A percentile compares a stretch with the other conserved stretches of the same genome.
Conservation (phyloP, 495 filamentous ascomycete species). For the Parathielavia appendiculata region DNA sequence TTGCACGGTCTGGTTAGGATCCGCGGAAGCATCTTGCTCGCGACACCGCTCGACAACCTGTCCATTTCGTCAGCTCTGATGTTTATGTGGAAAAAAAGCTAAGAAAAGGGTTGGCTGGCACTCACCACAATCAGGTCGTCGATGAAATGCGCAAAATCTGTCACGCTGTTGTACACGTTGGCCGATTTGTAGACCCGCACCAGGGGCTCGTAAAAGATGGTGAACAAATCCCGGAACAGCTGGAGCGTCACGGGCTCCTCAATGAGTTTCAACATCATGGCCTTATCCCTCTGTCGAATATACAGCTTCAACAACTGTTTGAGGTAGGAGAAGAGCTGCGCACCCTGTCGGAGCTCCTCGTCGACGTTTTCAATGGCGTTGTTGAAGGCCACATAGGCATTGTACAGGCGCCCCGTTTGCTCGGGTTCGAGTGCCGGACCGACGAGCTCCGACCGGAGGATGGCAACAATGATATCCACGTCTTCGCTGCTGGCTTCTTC, state of each 20-base stretch:
- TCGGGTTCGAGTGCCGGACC: constrained; percentile 60
- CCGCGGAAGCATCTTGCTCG: constrained; percentile 83
- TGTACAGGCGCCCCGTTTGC: constrained; percentile 80
- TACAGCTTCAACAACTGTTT: constrained; percentile 94
- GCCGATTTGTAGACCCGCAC: constrained; percentile 97
- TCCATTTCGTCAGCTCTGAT: constrained; percentile 8
- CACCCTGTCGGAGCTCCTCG: constrained; percentile 79
- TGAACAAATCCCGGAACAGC: constrained; percentile 92
- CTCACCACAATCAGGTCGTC: constrained; percentile 75
- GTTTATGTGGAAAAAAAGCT: too few relatives aligned
- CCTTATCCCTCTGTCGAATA: constrained; percentile 87
- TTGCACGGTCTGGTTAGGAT: constrained; percentile 98
- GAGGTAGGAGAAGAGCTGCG: constrained; percentile 84
- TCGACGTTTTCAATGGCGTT: constrained; percentile 88
- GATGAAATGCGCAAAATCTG: constrained; percentile 87
- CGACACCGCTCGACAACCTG: constrained; percentile 81
- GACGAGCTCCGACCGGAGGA: constrained; percentile 70
- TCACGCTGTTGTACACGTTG: constrained; percentile 94
- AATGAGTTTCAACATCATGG: constrained; percentile 93
- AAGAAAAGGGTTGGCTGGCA: neutral
- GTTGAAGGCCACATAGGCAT: constrained; percentile 96
- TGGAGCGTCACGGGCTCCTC: constrained; percentile 92
- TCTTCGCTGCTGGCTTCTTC: constrained; percentile 63
- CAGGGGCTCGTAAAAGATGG: constrained; percentile 97
- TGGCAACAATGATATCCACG: constrained; percentile 76